Percentiles rank a stretch among this genome's conserved stretches.
Conservation (phyloP, 345 rosid species). For the Pistacia atlantica region DNA sequence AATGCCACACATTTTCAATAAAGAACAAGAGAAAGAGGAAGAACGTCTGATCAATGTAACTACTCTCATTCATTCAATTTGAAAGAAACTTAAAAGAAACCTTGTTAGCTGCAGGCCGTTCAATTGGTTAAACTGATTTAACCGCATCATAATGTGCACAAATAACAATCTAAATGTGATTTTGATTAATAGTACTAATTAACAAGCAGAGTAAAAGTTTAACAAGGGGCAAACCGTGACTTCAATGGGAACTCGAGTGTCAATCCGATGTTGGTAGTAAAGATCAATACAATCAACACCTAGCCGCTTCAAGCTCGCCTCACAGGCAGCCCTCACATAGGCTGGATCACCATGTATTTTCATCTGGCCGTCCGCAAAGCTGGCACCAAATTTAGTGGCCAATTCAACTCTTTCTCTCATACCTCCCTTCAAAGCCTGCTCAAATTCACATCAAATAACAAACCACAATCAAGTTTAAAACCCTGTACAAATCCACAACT, state of each 20-base stretch:
- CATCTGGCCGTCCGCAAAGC: background rate
- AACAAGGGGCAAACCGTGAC: background rate
- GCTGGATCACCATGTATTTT: slow-evolving; percentile 35
- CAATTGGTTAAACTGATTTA: too few species aligned
- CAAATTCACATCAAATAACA: background rate
- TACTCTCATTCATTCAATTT: background rate
- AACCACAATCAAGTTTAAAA: background rate
- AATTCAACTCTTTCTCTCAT: slow-evolving; percentile 17
- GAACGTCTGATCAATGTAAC: background rate
- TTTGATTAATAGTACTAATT: too few species aligned
- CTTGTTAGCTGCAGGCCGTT: too few species aligned
- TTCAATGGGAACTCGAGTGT: slow-evolving; percentile 25
- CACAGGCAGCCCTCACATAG: slow-evolving; percentile 36
- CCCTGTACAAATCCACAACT: too few species aligned
- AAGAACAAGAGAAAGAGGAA: too few species aligned
- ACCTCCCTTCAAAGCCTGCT: slow-evolving; percentile 22
- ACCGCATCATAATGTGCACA: too few species aligned
- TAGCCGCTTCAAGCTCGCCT: background rate
- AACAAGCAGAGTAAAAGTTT: too few species aligned
- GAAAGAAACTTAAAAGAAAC: background rate
- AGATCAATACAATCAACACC: background rate
- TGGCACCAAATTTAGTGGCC: slow-evolving; percentile 15
- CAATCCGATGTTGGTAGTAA: slow-evolving; percentile 27
- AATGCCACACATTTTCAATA: too few species aligned
- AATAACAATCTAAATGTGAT: too few species aligned